Evolutionary conservation across 176 grass and related monocot species (phyloP).

Genomic region (Eleusine coracana): DNA sequence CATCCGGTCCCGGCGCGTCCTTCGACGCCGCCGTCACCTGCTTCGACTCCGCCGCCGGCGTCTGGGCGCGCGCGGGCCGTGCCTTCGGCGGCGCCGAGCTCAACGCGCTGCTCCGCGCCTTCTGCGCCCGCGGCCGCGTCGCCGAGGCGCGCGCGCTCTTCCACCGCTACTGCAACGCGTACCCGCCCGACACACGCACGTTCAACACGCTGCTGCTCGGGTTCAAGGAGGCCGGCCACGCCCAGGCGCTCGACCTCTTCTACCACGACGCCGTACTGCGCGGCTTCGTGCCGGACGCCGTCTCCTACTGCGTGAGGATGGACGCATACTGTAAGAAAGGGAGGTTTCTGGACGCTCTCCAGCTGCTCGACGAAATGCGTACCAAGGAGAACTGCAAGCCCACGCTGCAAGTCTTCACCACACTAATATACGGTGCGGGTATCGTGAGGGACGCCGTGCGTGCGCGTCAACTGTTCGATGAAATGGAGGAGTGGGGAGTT

Average conservation of each 20-base stretch:
- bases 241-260: constrained; percentile 73
- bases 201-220: constrained; percentile 87
- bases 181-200: constrained; percentile 61
- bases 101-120: constrained; percentile 68
- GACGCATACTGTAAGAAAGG: constrained; percentile 79
- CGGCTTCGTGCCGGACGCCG: constrained; percentile 71
- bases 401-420: constrained; percentile 69
- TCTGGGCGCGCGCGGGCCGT: constrained; percentile 64
- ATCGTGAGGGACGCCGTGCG: constrained; percentile 47
- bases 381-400: constrained; percentile 53
- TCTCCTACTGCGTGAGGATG: constrained; percentile 81
- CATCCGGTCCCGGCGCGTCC: constrained; percentile 37
- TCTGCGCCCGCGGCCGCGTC: constrained; percentile 62
- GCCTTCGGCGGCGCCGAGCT: constrained; percentile 71
- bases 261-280: constrained; percentile 78
- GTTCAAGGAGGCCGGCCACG: constrained; percentile 82
- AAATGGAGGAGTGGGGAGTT: constrained; percentile 64
- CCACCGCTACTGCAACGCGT: constrained; percentile 56
- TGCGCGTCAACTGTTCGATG: constrained; percentile 68
- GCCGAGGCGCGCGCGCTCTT: constrained; percentile 70
- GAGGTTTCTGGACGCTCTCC: constrained; percentile 61
- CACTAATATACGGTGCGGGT: constrained; percentile 75
- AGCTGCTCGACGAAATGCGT: constrained; percentile 73
- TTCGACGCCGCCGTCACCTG: constrained; percentile 54
- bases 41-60: constrained; percentile 58